Percentiles rank a stretch among this genome's conserved stretches.
phyloP scores from a whole-genome alignment of 148 eudicot species.

The Vaccinium corymbosum region DNA sequence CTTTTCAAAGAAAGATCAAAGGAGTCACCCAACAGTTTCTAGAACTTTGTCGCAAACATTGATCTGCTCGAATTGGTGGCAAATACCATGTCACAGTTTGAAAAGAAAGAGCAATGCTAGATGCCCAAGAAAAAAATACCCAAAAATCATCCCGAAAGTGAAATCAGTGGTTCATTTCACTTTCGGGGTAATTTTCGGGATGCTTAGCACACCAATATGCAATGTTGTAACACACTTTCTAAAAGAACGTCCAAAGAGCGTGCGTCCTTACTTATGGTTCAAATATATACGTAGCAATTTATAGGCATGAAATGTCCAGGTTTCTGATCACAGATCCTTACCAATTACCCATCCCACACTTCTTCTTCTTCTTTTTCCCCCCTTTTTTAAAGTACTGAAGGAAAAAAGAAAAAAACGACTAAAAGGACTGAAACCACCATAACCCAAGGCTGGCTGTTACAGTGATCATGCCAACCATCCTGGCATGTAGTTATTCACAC shows the following conservation, averaged over 20 bases:
- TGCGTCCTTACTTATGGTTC: background rate
- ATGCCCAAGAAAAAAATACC: too few species aligned
- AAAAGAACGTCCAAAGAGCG: background rate
- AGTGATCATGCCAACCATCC: slow-evolving; percentile 7
- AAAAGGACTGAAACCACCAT: background rate
- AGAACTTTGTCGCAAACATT: too few species aligned
- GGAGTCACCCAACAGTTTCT: too few species aligned
- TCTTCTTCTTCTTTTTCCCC: background rate
- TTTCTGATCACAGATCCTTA: background rate
- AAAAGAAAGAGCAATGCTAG: too few species aligned
- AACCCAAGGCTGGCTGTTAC: background rate
- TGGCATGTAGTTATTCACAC: background rate
- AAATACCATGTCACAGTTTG: too few species aligned
- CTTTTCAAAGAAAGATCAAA: too few species aligned
- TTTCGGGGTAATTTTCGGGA: too few species aligned
- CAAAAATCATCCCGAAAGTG: too few species aligned
- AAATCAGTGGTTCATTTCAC: too few species aligned
- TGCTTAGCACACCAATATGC: too few species aligned
- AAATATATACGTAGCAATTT: background rate
- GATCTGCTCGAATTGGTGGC: too few species aligned
- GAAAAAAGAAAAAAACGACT: background rate
- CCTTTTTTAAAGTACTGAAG: background rate
- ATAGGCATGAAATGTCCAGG: background rate
- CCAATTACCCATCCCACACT: background rate
- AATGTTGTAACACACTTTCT: too few species aligned